Base-by-base conservation (phyloP, 192 early-diverging fungal genomes). In the Linnemannia schmuckeri region DNA sequence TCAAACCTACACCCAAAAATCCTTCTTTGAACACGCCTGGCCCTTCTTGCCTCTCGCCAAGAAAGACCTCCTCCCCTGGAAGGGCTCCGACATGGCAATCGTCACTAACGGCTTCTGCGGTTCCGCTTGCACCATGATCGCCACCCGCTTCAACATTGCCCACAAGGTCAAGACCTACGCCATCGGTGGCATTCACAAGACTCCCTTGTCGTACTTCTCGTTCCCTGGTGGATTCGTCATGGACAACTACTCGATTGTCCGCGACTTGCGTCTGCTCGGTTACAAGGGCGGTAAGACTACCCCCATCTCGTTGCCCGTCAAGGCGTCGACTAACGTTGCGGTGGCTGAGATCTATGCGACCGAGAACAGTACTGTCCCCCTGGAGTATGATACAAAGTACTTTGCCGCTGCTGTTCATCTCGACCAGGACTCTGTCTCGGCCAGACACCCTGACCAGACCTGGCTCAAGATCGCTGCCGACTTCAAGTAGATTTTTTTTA, bases 41-140 rank as follows among this genome's bases (percentile, higher is more conserved):
- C 80, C 85, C 10, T 81, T 87, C 79, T 27, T 87, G 40, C 85
- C 85, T 27, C n/a, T 87, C 79, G 75, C 79, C 79, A 81, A 81
- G 72, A 87, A 75, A 41, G 30, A 78, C 24, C 55, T 80, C 57
- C n/a, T 89, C 27, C 83, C 80, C 41, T 89, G 88, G 88, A 89
- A 85, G 81, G 15, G 77, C 33, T 22, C 47, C 40, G 83, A 89
- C 44, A 85, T 89, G 80, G 74, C 76, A 9, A 89, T 89, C 63
- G 73, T 89, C 47, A 85, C 88, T 52, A 89, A 89, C 63, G 88
- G 88, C 33, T 89, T 76, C 75, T 89, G 88, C 20, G 88, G 88
- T 0, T 89, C 88, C 6, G 74, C 88, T 24, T 89, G 88, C 68
- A 76, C 83, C 17, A 80, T 83, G 83, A 82, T 85, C 42, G 83